These are phyloP conservation scores for Phytopythium vexans DNA, from an alignment of 352 stramenopile genomes.

Conservation along the genomic window DNA sequence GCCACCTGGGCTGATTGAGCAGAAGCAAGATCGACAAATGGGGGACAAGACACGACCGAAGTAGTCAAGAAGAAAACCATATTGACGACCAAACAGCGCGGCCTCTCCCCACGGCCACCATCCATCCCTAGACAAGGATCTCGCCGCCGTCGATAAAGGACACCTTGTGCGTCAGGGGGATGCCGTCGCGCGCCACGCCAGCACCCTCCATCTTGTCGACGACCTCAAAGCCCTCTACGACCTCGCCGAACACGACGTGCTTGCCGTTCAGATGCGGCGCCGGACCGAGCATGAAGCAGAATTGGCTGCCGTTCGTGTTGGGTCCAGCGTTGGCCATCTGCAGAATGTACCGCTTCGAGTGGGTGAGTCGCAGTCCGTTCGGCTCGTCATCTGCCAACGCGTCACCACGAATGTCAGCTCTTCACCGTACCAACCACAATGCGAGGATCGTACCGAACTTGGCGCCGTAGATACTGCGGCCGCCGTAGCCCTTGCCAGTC, in stretches of 20 bases:
- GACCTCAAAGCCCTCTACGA: slow-evolving; percentile 79
- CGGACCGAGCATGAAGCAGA: slow-evolving; percentile 96
- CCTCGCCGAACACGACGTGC: slow-evolving; percentile 85
- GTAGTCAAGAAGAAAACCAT: neutral
- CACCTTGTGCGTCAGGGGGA: slow-evolving; percentile 72
- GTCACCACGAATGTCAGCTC: neutral
- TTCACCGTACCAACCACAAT: neutral
- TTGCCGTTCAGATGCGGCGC: slow-evolving; percentile 77
- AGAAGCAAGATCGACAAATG: neutral
- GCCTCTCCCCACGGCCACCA: too few species aligned
- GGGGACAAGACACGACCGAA: neutral
- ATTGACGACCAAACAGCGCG: neutral
- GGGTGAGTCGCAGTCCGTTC: slow-evolving; percentile 68
- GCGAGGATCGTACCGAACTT: slow-evolving; percentile 81
- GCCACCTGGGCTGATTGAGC: slow-evolving; percentile 29
- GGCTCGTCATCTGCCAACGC: slow-evolving; percentile 91
- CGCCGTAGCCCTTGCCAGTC: slow-evolving; percentile 91
- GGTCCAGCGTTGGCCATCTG: slow-evolving; percentile 98
- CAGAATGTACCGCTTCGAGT: slow-evolving; percentile 80
- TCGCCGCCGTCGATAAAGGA: slow-evolving; percentile 72
- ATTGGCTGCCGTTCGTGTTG: slow-evolving; percentile 99
- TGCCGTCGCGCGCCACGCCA: slow-evolving; percentile 57
- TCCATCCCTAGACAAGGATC: slow-evolving; percentile 11
- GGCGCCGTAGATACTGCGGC: slow-evolving; percentile 96
- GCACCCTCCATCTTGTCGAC: slow-evolving; percentile 81